phyloP scores from a whole-genome alignment of 2,329 filamentous ascomycete species.

The Neonectria ditissima region DNA sequence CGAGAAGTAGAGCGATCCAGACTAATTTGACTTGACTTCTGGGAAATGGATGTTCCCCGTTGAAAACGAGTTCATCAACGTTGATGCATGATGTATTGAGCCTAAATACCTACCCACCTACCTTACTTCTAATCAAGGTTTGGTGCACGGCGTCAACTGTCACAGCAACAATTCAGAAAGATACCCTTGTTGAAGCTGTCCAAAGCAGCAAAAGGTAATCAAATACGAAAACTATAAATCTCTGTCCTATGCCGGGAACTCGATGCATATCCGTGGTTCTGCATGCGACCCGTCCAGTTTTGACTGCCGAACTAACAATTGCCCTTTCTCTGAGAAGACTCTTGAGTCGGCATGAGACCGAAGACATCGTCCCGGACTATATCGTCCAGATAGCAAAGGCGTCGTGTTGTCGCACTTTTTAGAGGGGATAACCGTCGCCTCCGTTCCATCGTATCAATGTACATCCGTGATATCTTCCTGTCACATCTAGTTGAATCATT shows the following conservation, averaged over 20 bases:
- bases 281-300: constrained; percentile 32
- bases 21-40: too few relatives aligned
- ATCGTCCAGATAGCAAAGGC: constrained; percentile 33
- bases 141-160: not conserved
- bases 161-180: not conserved
- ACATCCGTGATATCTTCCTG: constrained; percentile 31
- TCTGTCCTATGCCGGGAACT: constrained; percentile 29
- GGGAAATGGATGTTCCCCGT: not conserved
- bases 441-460: constrained; percentile 29
- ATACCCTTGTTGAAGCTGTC: not conserved
- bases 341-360: constrained; percentile 33
- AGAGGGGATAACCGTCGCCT: constrained; percentile 17
- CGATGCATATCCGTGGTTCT: constrained; percentile 43
- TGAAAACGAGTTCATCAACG: not conserved
- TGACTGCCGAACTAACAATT: constrained; percentile 29
- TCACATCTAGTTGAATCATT: constrained; percentile 22
- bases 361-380: constrained; percentile 34
- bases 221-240: constrained; percentile 31
- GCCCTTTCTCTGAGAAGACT: constrained; percentile 32
- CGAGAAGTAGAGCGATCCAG: not conserved
- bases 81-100: not conserved
- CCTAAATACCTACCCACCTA: not conserved
- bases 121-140: not conserved
- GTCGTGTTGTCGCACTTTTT: constrained; percentile 18
- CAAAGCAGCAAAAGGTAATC: constrained; percentile 21